phyloP scores from a whole-genome alignment of 495 filamentous ascomycete genomes.

The Lentithecium fluviatile region DNA sequence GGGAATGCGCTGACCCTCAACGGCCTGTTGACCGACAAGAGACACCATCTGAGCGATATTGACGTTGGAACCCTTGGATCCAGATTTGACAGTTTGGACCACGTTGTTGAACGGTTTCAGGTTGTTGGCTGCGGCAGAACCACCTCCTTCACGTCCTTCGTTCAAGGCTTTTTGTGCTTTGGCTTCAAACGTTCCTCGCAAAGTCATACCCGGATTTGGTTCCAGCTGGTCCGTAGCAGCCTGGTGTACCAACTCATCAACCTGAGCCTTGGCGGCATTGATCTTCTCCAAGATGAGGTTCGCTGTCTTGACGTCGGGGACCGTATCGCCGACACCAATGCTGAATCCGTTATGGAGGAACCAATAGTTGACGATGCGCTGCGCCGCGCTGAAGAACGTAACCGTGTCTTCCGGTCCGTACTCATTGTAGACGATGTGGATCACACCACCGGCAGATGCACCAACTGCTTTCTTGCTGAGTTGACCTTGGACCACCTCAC shows the following conservation, averaged over 20 bases:
- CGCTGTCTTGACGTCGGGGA: slow-evolving; percentile 82
- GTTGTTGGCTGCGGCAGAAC: slow-evolving; percentile 84
- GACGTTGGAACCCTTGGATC: slow-evolving; percentile 96
- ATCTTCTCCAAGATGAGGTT: slow-evolving; percentile 78
- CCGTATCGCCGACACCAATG: slow-evolving; percentile 97
- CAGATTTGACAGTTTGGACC: slow-evolving; percentile 90
- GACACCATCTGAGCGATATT: slow-evolving; percentile 99
- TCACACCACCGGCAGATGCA: slow-evolving; percentile 78
- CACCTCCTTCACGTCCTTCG: slow-evolving; percentile 91
- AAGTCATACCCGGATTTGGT: slow-evolving; percentile 90
- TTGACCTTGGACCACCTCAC: slow-evolving; percentile 86
- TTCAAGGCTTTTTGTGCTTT: slow-evolving; percentile 92
- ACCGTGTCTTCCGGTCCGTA: slow-evolving; percentile 80
- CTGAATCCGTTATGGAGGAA: slow-evolving; percentile 96
- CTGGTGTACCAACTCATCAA: slow-evolving; percentile 65
- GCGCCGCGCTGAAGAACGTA: slow-evolving; percentile 91
- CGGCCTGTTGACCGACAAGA: slow-evolving; percentile 92
- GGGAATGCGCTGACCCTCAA: slow-evolving; percentile 98
- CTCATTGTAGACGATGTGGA: slow-evolving; percentile 97
- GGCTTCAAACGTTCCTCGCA: slow-evolving; percentile 96
- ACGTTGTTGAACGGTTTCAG: slow-evolving; percentile 95
- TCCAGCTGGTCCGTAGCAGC: slow-evolving; percentile 87
- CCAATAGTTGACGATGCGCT: slow-evolving; percentile 95
- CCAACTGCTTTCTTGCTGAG: slow-evolving; percentile 93
- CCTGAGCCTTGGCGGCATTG: slow-evolving; percentile 72